Conservation (phyloP, 768 basidiomycete species). For the Strobilomyces confusus region DNA sequence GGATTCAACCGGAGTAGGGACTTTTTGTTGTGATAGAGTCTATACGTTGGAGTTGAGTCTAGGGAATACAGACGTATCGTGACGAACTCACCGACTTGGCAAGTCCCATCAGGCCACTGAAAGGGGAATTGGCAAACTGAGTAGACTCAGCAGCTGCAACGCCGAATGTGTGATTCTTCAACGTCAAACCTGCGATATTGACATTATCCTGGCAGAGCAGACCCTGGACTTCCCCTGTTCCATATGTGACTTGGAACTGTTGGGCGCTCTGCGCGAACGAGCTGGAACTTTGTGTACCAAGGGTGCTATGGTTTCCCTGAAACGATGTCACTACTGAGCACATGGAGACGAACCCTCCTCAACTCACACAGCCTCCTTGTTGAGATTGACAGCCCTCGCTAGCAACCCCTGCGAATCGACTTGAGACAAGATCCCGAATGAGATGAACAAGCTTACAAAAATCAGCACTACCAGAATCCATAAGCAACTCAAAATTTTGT, state of each 20-base stretch:
- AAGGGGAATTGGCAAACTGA: conserved; percentile 57
- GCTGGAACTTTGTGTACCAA: conserved; percentile 58
- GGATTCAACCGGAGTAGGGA: conserved; percentile 67
- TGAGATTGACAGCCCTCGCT: conserved; percentile 48
- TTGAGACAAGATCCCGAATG: not conserved
- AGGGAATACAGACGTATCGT: conserved; percentile 8
- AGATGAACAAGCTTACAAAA: conserved; percentile 35
- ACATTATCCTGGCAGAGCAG: conserved; percentile 60
- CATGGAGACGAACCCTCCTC: not conserved
- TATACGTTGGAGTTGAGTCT: not conserved
- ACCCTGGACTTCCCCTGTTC: conserved; percentile 66
- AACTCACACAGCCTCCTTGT: conserved; percentile 40
- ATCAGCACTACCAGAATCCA: conserved; percentile 72
- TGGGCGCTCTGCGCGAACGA: conserved; percentile 52
- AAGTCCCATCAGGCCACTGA: conserved; percentile 77
- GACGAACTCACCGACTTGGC: conserved; percentile 55
- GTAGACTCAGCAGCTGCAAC: conserved; percentile 54
- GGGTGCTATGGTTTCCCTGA: conserved; percentile 62
- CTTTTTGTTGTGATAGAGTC: conserved; percentile 63
- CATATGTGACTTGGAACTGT: conserved; percentile 62
- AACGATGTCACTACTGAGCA: conserved; percentile 19
- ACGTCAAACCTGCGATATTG: conserved; percentile 54
- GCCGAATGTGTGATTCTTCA: conserved; percentile 64
- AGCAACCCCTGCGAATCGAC: conserved; percentile 41
- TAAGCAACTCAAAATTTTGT: conserved; percentile 50